These are phyloP conservation scores for Talinum fruticosum DNA, from an alignment of 148 eudicot genomes.

Conservation along the genomic window DNA sequence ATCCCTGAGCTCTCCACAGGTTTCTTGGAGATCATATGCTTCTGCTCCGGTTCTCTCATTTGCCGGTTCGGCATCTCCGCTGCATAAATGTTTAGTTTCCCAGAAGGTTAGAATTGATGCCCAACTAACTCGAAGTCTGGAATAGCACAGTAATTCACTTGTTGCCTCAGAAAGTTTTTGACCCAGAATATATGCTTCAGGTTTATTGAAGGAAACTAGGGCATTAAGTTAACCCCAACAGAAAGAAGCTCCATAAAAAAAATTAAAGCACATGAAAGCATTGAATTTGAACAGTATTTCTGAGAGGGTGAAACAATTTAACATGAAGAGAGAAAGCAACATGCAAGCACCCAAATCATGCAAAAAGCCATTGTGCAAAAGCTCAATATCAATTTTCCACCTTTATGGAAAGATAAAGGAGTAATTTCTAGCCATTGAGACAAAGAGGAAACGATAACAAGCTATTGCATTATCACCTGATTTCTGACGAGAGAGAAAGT, in stretches of 20 bases:
- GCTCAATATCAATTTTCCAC: constrained; percentile 4
- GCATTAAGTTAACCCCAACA: constrained; percentile 11
- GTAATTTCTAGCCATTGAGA: constrained; percentile 12
- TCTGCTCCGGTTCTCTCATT: constrained; percentile 49
- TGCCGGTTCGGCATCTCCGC: constrained; percentile 52
- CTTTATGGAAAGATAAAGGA: constrained; percentile 4
- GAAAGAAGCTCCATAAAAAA: constrained; percentile 11
- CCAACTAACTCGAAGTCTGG: neutral
- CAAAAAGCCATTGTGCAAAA: constrained; percentile 31
- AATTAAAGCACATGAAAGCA: constrained; percentile 9
- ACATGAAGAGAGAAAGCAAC: constrained; percentile 21
- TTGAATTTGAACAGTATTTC: constrained; percentile 29
- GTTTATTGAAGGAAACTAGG: constrained; percentile 9
- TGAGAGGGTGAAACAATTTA: constrained; percentile 7
- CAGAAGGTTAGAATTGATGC: neutral
- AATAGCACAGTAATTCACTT: constrained; percentile 17
- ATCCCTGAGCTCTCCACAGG: constrained; percentile 40
- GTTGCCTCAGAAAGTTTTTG: neutral
- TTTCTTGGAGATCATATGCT: constrained; percentile 52
- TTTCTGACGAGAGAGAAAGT: constrained; percentile 10
- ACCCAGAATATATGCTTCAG: constrained; percentile 6
- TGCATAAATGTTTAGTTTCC: neutral
- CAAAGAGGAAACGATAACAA: neutral
- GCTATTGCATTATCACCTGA: constrained; percentile 21
- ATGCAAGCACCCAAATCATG: constrained; percentile 29